A percentile compares a stretch with the other conserved stretches of the same genome.
Conservation (phyloP, 495 filamentous ascomycete species). For the Hypoxylon lenormandii region DNA sequence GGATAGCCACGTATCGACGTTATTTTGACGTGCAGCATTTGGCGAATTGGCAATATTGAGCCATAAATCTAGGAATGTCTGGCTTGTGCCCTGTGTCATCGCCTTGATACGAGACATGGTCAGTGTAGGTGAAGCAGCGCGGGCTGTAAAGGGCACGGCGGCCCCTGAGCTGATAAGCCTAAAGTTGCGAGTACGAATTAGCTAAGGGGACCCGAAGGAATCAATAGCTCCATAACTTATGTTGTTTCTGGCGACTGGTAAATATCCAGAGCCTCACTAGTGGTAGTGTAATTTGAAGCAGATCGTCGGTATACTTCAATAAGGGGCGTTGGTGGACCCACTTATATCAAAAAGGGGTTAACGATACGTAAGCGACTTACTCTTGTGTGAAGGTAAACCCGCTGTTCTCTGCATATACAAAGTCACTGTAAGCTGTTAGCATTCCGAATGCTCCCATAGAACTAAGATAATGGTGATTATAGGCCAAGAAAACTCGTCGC, state of each 20-base stretch:
- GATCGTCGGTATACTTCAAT: too few species aligned
- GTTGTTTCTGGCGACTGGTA: background rate
- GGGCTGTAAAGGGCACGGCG: constrained; percentile 14
- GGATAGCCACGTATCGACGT: constrained; percentile 5
- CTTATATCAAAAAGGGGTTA: too few species aligned
- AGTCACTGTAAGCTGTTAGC: constrained; percentile 1
- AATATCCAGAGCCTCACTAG: too few species aligned
- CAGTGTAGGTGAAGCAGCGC: constrained; percentile 2
- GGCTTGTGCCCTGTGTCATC: constrained; percentile 11
- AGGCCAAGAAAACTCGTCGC: background rate
- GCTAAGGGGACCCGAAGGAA: background rate
- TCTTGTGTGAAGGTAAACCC: constrained; percentile 16
- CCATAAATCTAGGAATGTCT: constrained; percentile 18
- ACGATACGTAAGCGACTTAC: background rate
- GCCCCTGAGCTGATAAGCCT: constrained; percentile 14
- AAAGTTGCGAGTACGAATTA: background rate
- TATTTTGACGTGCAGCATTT: background rate
- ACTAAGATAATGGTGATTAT: background rate
- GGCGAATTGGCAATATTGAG: constrained; percentile 5
- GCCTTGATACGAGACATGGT: constrained; percentile 23
- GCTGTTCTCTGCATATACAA: constrained; percentile 6
- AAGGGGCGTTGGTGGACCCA: too few species aligned
- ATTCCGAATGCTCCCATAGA: too few species aligned
- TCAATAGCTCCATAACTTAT: background rate
- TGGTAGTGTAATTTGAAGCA: too few species aligned